Base-by-base conservation (phyloP, 306 rosid genomes). In the Sicyos edulis region DNA sequence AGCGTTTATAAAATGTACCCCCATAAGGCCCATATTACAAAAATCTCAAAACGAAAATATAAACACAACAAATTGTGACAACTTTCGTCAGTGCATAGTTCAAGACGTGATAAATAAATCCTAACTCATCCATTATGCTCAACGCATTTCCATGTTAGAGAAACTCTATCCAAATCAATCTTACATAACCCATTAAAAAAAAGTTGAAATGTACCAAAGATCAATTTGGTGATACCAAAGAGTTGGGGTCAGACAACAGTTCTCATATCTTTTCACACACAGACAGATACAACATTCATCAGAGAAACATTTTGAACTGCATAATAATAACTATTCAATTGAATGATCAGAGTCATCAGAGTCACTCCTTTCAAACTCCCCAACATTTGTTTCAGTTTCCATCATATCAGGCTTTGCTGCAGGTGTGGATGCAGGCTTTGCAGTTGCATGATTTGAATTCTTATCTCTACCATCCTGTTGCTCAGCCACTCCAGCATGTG, bases 341-440 rank as follows among this genome's bases (percentile, higher is more conserved):
- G 98, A 90, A 53, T 85, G 96, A 58, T 93, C 99, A 6, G 96
- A 86, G 55, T 91, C 97, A 37, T 87, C 96, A 14, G 96, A 88
- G 72, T 91, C 99, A 7, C 91, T 91, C 77, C 95, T 81, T 73
- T 89, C 95, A 71, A 86, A 85, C 75, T 88, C 99, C 34, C 88
- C 92, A 14, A 88, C 87, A 74, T 84, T 87, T 54, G 86, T 65
- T 12, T 64, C 87, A 63, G 83, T 74, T 83, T 89, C 91, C 7
- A 83, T 83, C 71, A 75, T 86, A 81, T 89, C 84, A 64, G 85
- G 81, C 73, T 91, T 85, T 19, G 85, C 74, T 11, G 34, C 83
- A 49, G 91, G 90, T 20, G 72, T 63, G 2, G 91, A 77, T 12
- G 83, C 91, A 70, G 91, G 76, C 63, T 86, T 89, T 80, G 87